A percentile compares a stretch with the other conserved stretches of the same genome.
phyloP scores from a whole-genome alignment of 2,329 filamentous ascomycete genomes.

The Fonsecaea monophora region DNA sequence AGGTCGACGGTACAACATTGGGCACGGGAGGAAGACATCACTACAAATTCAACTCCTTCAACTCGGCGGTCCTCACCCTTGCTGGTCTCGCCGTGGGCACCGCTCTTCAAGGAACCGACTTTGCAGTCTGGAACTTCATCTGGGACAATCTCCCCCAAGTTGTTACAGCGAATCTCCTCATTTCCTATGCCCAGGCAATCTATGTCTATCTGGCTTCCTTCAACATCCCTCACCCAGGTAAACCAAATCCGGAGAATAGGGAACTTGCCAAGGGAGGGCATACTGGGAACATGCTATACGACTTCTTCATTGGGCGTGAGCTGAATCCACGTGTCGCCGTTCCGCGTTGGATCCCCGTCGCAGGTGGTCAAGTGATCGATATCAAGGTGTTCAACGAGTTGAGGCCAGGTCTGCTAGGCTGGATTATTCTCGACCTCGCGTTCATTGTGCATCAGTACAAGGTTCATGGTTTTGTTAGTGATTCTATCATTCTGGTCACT shows the following conservation, averaged over 20 bases:
- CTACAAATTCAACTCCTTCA: constrained; percentile 82
- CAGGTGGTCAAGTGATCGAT: constrained; percentile 76
- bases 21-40: constrained; percentile 74
- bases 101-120: constrained; percentile 76
- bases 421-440: constrained; percentile 82
- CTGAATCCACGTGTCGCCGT: constrained; percentile 80
- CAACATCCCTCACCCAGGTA: constrained; percentile 66
- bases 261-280: constrained; percentile 83
- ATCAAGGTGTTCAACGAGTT: constrained; percentile 91
- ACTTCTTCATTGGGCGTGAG: constrained; percentile 96
- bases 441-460: constrained; percentile 89
- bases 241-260: constrained; percentile 73
- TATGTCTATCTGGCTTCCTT: constrained; percentile 87
- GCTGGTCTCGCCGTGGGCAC: constrained; percentile 77
- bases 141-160: constrained; percentile 89
- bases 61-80: constrained; percentile 75
- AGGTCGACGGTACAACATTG: constrained; percentile 73
- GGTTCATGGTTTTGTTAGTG: constrained; percentile 79
- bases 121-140: constrained; percentile 90
- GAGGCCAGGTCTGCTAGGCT: constrained; percentile 88
- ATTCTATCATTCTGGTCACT: constrained; percentile 82
- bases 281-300: constrained; percentile 85
- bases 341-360: constrained; percentile 66
- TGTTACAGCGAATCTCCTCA: constrained; percentile 79
- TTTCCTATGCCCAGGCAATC: constrained; percentile 73